Evolutionary conservation across 345 rosid species (phyloP), one percentile per base, ranked within the genome.

Genomic region (Firmiana major): DNA sequence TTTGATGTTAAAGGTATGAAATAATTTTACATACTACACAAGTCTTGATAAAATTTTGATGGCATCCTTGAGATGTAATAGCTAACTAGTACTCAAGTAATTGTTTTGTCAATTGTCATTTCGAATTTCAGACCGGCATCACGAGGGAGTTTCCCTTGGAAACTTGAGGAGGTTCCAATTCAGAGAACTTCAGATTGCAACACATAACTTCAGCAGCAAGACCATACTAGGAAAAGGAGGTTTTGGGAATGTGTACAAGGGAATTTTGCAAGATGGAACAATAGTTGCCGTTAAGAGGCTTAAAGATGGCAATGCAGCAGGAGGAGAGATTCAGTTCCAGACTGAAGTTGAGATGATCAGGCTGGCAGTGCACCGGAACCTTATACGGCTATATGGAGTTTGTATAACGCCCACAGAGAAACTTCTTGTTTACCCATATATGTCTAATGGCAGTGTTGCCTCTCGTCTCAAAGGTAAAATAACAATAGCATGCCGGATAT

Each of bases 261-360:
- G 98, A 40, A 79, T 88, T 79, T 88, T 96, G 76, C 91, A 83
- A 9, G 98, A 93, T 28, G 99, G 99, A 51, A 79, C 90, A 15
- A 70, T 91, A 38, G 92, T 93, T 6, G 99, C 99, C 6, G 92
- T 96, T 77, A 96, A 96, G 92, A 91, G 98, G 85, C 91, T 96
- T 71, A 96, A 90, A 78, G 99, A 96, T 53, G 99, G 90, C 16
- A 87, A 84, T 75, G 89, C 94, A 21, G 84, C 82, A 26, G 97
- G 97, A 34, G 97, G 97, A 63, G 94, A 90, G 88, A 86, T 89
- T 51, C 97, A 92, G 74, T 92, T 92, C 87, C 97, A 90, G 82
- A 92, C 97, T 8, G 99, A 96, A 85, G 97, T 96, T 59, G 99
- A 96, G 87, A 93, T 93, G 96, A 96, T 93, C 82, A 93, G 99